Conservation (phyloP, 176 grass and related monocot species). For the Oryza officinalis region DNA sequence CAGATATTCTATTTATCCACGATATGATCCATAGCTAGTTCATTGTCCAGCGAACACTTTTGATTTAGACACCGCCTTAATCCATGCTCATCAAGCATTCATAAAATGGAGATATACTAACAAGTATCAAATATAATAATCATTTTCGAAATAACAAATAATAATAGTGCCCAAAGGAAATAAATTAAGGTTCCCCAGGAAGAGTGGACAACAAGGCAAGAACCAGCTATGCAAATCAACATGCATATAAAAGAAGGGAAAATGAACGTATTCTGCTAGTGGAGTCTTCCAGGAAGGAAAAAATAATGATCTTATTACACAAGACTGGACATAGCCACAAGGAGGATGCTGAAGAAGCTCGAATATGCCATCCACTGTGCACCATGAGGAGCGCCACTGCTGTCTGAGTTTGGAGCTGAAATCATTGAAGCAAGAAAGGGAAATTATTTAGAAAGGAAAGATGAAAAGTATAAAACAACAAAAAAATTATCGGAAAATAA, state of each 20-base stretch:
- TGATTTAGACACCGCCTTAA: too few relatives aligned
- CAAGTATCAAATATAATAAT: too few relatives aligned
- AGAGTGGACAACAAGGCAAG: too few relatives aligned
- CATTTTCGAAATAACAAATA: too few relatives aligned
- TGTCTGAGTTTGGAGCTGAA: not conserved
- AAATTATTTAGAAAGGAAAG: not conserved
- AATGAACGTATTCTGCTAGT: not conserved
- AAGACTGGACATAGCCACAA: not conserved
- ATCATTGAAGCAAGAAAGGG: not conserved
- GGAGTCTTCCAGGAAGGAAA: not conserved
- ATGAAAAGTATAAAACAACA: too few relatives aligned
- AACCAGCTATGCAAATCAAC: not conserved
- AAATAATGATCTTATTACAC: not conserved
- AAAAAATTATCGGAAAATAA: too few relatives aligned
- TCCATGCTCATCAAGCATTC: too few relatives aligned
- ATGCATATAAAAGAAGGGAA: not conserved
- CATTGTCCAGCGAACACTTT: too few relatives aligned
- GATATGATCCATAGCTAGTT: too few relatives aligned
- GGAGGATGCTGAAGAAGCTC: not conserved
- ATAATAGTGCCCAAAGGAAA: too few relatives aligned
- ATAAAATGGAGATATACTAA: too few relatives aligned
- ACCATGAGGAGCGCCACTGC: not conserved
- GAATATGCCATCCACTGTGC: not conserved
- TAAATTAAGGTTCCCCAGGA: not conserved
- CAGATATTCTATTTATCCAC: too few relatives aligned